These are phyloP conservation scores for Rutstroemia sydowiana DNA, from an alignment of 2,329 filamentous ascomycete species.

Conservation along the genomic window DNA sequence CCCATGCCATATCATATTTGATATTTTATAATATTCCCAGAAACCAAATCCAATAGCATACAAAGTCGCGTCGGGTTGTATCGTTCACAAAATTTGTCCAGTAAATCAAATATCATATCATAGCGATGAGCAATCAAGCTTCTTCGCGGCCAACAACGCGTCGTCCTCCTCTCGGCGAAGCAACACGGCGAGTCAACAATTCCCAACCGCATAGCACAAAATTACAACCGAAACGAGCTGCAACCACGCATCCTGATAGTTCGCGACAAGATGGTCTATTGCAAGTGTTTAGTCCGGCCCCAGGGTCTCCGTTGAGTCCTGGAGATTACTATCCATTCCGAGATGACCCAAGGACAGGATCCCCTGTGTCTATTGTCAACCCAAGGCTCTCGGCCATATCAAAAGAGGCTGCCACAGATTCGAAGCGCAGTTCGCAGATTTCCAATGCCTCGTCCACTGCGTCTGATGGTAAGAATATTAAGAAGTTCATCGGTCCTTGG, in stretches of 20 bases:
- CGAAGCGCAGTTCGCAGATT: slow-evolving; percentile 34
- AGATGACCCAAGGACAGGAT: slow-evolving; percentile 16
- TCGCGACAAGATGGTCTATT: slow-evolving; percentile 17
- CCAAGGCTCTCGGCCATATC: slow-evolving; percentile 31
- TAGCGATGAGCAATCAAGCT: slow-evolving; percentile 18
- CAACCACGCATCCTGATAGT: slow-evolving; percentile 25
- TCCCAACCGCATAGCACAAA: slow-evolving; percentile 11
- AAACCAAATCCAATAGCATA: not conserved
- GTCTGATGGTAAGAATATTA: slow-evolving; percentile 32
- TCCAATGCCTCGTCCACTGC: slow-evolving; percentile 33
- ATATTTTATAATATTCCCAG: not conserved
- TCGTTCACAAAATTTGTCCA: not conserved
- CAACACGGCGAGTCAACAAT: slow-evolving; percentile 29
- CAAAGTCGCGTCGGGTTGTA: not conserved
- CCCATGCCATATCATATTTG: too few relatives aligned
- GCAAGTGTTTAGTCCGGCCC: slow-evolving; percentile 11
- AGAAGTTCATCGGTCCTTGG: slow-evolving; percentile 88
- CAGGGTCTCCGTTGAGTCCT: slow-evolving; percentile 10
- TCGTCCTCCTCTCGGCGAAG: slow-evolving; percentile 28
- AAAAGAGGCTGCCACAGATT: slow-evolving; percentile 27
- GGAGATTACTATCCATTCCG: slow-evolving; percentile 11
- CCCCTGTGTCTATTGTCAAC: slow-evolving; percentile 26
- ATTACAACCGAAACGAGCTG: slow-evolving; percentile 13
- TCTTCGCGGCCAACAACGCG: slow-evolving; percentile 23
- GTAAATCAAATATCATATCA: not conserved